Base-by-base conservation (phyloP, 2,329 filamentous ascomycete genomes). In the Phoma sp. region DNA sequence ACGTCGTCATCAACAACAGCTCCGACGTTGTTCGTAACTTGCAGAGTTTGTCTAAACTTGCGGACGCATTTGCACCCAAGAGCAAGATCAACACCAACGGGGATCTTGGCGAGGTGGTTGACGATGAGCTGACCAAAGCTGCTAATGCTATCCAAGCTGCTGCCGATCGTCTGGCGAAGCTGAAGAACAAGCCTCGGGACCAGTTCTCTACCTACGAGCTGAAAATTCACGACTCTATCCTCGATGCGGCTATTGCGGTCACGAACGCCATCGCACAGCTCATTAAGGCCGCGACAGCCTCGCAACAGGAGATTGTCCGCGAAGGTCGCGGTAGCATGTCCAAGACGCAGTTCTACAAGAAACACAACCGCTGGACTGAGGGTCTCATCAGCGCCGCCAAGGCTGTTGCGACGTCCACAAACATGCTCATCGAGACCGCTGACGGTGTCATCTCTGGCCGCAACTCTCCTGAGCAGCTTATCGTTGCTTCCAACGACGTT, bases 361-460 rank as follows among this genome's bases (percentile, higher is more conserved):
- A 98, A 82, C 97, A 99, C 84, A 99, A 98, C 79, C 87, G 95
- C 47, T 99, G 95, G 95, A 99, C 95, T 0, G 95, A 99, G 73
- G 95, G 95, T 43, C 86, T 99, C 57, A 97, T 99, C 73, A 96
- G 92, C 33, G 95, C 95, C 0, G 94, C 95, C 62, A 99, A 99
- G 80, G 95, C 95, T 0, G 95, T 99, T 17, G 95, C 95, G 3
- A 85, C 85, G 1, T 96, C 92, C 15, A 99, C 95, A 10, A 98
- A 97, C 79, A 95, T 89, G 37, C 85, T 99, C 64, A 99, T 99
- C 70, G 95, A 99, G 82, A 99, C 95, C 6, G 95, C 95, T 0
- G 95, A 99, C 71, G 95, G 94, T 19, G 95, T 99, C 35, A 88
- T 99, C 52, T 93, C 89, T 1, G 90, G 89, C 46, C 90, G 94